Evolutionary conservation across 345 rosid species (phyloP), one percentile per base, ranked within the genome.

Genomic region (Alliaria petiolata): DNA sequence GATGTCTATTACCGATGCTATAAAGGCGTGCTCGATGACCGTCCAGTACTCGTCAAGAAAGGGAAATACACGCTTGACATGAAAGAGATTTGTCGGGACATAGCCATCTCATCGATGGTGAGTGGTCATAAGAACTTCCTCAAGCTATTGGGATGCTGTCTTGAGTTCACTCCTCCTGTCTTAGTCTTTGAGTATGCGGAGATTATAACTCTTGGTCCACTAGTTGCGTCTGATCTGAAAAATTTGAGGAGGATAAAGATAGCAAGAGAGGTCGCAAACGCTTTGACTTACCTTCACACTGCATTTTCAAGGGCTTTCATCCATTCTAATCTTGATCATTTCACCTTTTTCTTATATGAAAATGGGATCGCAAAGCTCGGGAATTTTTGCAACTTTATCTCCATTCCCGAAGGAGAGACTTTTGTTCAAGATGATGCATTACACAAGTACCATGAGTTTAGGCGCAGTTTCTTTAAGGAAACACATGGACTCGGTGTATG

Each of bases 121-220:
- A 68, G 73, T 35, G 72, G 62, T 52, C 79, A 75, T 42, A 67
- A 40, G 25, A 68, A 75, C 67, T 61, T 68, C 36, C 74, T 75
- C 8, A 75, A 61, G 33, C n/a, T 69, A 10, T 55, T 69, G 42
- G 79, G 79, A 28, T 75, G 35, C 56, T 75, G 59, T 36, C 70
- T 61, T 26, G 75, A 69, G 44, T 75, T 62, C 36, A 17, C 43
- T 34, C 70, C 73, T 44, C 75, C 70, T 25, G 75, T 62, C 49
- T 35, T 68, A 16, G 74, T 69, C 10, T 75, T 62, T 34, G 78
- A 67, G 54, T 67, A 67, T 50, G 68, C 72, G 8, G 78, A 74
- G 45, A 59, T 66, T 58, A 67, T 47, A 66, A 72, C 71, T 35
- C 77, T 72, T 17, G 59, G 71, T 45, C 77, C 77, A 45, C 12